These are phyloP conservation scores for Alternaria novae-zelandiae DNA, from an alignment of 2,329 filamentous ascomycete species.

Conservation along the genomic window DNA sequence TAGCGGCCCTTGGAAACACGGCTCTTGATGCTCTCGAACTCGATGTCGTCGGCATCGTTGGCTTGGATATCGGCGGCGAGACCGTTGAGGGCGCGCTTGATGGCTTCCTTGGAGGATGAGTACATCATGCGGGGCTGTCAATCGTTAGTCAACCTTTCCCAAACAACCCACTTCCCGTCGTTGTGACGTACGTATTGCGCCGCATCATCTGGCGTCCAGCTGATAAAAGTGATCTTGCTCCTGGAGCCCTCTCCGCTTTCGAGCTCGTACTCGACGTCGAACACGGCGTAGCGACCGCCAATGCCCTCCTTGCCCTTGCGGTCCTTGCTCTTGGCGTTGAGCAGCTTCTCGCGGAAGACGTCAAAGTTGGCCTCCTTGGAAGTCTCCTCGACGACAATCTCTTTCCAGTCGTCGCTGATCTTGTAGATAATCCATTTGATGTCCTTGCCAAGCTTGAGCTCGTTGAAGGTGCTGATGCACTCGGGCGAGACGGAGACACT, in stretches of 20 bases:
- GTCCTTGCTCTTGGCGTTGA: constrained; percentile 75
- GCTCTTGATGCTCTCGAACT: constrained; percentile 72
- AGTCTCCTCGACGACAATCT: constrained; percentile 80
- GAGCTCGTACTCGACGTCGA: constrained; percentile 81
- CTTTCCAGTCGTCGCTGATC: constrained; percentile 80
- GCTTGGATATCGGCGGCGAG: constrained; percentile 80
- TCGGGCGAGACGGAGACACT: constrained; percentile 77
- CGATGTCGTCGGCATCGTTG: constrained; percentile 83
- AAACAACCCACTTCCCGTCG: background rate
- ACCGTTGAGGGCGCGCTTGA: constrained; percentile 80
- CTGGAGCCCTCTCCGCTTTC: constrained; percentile 74
- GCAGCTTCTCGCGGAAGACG: constrained; percentile 75
- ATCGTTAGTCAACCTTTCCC: constrained; percentile 14
- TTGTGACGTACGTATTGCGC: constrained; percentile 69
- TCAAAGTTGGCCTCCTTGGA: constrained; percentile 73
- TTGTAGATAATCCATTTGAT: constrained; percentile 87
- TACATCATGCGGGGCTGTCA: constrained; percentile 85
- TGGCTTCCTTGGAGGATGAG: constrained; percentile 84
- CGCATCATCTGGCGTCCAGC: constrained; percentile 66
- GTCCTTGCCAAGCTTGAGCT: constrained; percentile 81
- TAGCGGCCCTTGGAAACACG: constrained; percentile 60
- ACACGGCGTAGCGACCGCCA: constrained; percentile 82
- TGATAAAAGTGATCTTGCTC: constrained; percentile 56
- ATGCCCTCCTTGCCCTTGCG: constrained; percentile 63
- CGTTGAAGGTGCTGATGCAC: constrained; percentile 74